Conservation (phyloP, 108 stramenopile species). For the Discostella stelligeroides region DNA sequence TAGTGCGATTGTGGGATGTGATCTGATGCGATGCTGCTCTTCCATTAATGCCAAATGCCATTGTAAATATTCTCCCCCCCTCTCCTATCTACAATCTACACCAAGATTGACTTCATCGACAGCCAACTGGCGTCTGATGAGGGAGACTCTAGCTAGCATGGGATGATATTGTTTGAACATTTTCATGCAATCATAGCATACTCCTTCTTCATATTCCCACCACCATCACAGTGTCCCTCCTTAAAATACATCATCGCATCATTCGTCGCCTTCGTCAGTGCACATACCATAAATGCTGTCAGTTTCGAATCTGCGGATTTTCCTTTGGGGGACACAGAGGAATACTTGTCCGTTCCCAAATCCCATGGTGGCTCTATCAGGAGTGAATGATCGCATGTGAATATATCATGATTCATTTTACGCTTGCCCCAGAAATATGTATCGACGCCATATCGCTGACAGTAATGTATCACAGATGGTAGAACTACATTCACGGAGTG, state of each 20-base stretch:
- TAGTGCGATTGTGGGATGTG: no score
- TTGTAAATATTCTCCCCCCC: no score
- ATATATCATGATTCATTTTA: constrained; percentile 60
- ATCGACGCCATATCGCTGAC: constrained; percentile 60
- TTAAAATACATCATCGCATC: constrained; percentile 55
- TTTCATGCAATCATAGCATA: constrained; percentile 40
- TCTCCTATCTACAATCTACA: no score
- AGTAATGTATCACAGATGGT: constrained; percentile 61
- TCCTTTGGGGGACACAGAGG: not conserved
- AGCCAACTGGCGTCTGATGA: no score
- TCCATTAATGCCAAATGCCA: no score
- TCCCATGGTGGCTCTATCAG: constrained; percentile 56
- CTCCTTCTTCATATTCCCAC: constrained; percentile 30
- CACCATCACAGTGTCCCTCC: constrained; percentile 37
- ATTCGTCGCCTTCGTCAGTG: constrained; percentile 53
- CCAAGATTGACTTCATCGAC: no score
- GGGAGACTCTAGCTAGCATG: no score
- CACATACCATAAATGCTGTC: constrained; percentile 59
- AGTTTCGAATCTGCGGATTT: constrained; percentile 19
- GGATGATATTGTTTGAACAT: no score
- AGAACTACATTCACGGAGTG: constrained; percentile 41
- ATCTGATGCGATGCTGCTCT: no score
- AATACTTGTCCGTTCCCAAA: constrained; percentile 45
- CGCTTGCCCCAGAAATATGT: constrained; percentile 59
- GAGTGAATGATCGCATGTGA: constrained; percentile 62